Evolutionary conservation across 2,329 filamentous ascomycete species (phyloP).

Genomic region (Alternaria conjuncta): DNA sequence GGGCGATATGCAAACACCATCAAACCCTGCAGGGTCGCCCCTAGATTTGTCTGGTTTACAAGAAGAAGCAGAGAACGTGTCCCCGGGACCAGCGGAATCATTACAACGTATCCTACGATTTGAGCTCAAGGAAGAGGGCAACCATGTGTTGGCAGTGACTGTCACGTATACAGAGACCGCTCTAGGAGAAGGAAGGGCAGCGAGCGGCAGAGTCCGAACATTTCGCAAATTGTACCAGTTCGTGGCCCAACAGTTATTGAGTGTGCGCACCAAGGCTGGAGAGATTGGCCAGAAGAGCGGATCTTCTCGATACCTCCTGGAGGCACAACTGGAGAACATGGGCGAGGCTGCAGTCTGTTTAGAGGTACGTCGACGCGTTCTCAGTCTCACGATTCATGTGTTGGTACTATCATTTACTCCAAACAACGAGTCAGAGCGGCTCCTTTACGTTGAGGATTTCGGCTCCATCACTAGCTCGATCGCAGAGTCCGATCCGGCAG

Average conservation of each 20-base stretch:
- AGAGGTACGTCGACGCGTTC: slow-evolving; percentile 58
- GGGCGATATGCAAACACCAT: slow-evolving; percentile 95
- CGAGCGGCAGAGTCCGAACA: slow-evolving; percentile 72
- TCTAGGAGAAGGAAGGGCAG: slow-evolving; percentile 57
- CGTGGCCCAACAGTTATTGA: slow-evolving; percentile 85
- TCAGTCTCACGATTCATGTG: slow-evolving; percentile 5
- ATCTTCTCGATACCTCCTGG: slow-evolving; percentile 71
- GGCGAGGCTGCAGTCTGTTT: slow-evolving; percentile 83
- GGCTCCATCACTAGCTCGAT: slow-evolving; percentile 14
- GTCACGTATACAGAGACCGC: slow-evolving; percentile 91
- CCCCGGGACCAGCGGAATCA: slow-evolving; percentile 66
- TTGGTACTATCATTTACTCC: slow-evolving; percentile 20
- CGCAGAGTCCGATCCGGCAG: slow-evolving; percentile 17
- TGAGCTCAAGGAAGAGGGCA: slow-evolving; percentile 91
- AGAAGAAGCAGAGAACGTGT: slow-evolving; percentile 34
- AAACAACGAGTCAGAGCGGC: slow-evolving; percentile 10
- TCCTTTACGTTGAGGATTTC: slow-evolving; percentile 7
- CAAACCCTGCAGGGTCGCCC: slow-evolving; percentile 65
- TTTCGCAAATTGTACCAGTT: slow-evolving; percentile 98
- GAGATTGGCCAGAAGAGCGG: slow-evolving; percentile 59
- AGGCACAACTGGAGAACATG: slow-evolving; percentile 95
- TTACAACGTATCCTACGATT: slow-evolving; percentile 84
- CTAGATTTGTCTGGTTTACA: slow-evolving; percentile 64
- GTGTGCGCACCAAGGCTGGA: slow-evolving; percentile 88
- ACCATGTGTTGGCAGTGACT: slow-evolving; percentile 90